A percentile compares a stretch with the other conserved stretches of the same genome.
Evolutionary conservation across 352 stramenopile species (phyloP).

Genomic region (Globisporangium middletonii): DNA sequence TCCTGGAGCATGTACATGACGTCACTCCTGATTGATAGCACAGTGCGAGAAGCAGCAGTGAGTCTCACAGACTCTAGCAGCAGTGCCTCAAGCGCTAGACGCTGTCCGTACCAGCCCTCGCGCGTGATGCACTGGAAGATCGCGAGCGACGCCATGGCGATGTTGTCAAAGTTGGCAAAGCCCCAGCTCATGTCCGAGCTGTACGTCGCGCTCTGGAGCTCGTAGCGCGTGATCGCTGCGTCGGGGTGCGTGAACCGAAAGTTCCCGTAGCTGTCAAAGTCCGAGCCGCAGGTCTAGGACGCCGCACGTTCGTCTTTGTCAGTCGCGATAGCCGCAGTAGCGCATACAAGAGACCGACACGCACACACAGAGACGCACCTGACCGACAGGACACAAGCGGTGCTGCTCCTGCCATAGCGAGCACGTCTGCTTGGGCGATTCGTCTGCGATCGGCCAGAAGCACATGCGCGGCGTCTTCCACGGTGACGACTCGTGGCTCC

Average conservation of each 20-base stretch:
- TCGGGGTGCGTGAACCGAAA: slow-evolving; percentile 59
- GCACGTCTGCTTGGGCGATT: slow-evolving; percentile 49
- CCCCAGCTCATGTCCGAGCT: slow-evolving; percentile 81
- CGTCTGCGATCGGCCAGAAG: slow-evolving; percentile 86
- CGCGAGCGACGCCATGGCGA: slow-evolving; percentile 68
- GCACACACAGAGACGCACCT: slow-evolving; percentile 15
- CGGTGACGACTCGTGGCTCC: slow-evolving; percentile 43
- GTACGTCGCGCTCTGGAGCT: slow-evolving; percentile 43
- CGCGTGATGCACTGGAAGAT: slow-evolving; percentile 91
- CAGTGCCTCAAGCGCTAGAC: background rate
- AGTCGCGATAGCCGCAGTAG: too few relatives aligned
- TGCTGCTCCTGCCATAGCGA: slow-evolving; percentile 32
- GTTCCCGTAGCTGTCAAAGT: slow-evolving; percentile 56
- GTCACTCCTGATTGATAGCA: slow-evolving; percentile 24
- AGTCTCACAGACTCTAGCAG: background rate
- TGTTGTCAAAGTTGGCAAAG: slow-evolving; percentile 87
- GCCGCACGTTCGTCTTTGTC: background rate
- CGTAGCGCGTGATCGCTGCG: slow-evolving; percentile 22
- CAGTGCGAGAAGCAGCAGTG: background rate
- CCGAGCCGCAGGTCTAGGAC: slow-evolving; percentile 47
- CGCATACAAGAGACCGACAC: too few relatives aligned
- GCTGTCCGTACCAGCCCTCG: slow-evolving; percentile 78
- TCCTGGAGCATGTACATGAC: slow-evolving; percentile 69
- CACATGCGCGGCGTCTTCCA: slow-evolving; percentile 64
- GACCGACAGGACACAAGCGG: slow-evolving; percentile 30